These are phyloP conservation scores for Auriscalpium vulgare DNA, from an alignment of 768 basidiomycete genomes.

Conservation along the genomic window DNA sequence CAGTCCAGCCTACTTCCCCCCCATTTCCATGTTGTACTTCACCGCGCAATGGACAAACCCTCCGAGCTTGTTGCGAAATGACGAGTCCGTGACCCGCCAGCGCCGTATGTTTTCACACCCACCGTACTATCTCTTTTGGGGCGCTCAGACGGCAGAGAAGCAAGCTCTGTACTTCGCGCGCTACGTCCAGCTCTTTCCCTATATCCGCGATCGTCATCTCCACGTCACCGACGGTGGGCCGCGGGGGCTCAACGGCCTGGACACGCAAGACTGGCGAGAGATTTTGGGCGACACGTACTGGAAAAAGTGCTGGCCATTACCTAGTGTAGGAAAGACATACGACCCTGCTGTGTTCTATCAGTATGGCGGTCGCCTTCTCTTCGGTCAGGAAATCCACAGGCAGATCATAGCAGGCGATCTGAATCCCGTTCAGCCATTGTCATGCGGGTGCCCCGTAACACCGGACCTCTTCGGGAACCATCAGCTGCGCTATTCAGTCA, in stretches of 20 bases:
- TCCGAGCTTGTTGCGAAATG: too few species aligned
- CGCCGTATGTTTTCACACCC: background rate
- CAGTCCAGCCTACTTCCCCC: background rate
- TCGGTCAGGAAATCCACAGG: background rate
- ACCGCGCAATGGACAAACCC: too few species aligned
- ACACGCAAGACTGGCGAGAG: background rate
- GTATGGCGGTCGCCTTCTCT: background rate
- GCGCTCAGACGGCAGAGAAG: background rate
- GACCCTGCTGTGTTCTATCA: background rate
- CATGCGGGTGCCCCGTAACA: background rate
- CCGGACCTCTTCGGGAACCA: background rate
- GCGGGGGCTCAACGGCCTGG: background rate
- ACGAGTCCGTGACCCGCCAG: too few species aligned
- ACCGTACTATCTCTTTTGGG: background rate
- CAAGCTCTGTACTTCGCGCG: background rate
- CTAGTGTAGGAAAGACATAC: background rate
- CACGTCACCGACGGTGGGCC: background rate
- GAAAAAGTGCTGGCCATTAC: background rate
- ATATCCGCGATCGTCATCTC: background rate
- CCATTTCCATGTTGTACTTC: too few species aligned
- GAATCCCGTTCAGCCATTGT: background rate
- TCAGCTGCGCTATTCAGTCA: background rate
- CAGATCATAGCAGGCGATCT: background rate
- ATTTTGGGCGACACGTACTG: background rate
- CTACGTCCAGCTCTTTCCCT: background rate